Percentiles rank a stretch among this genome's conserved stretches.
These are phyloP conservation scores for Fusarium sp. DNA, from an alignment of 2,329 filamentous ascomycete species.

Conservation along the genomic window DNA sequence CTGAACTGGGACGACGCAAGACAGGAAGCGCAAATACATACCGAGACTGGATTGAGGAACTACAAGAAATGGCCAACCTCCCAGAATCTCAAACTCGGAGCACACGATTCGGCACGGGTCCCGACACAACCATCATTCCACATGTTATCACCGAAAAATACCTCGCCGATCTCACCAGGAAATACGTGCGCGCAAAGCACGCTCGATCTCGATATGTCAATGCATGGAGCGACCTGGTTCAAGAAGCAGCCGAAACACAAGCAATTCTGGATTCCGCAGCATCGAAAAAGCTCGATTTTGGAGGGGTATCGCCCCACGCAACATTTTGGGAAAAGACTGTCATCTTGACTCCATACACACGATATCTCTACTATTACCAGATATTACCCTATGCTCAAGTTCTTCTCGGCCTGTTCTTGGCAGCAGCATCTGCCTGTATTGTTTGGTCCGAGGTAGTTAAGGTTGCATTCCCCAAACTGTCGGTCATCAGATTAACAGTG, in stretches of 20 bases:
- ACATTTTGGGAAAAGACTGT: constrained; percentile 66
- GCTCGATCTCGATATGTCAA: constrained; percentile 83
- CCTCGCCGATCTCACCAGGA: constrained; percentile 87
- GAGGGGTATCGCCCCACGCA: constrained; percentile 65
- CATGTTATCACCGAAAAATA: constrained; percentile 93
- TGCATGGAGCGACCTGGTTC: constrained; percentile 86
- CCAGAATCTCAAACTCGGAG: constrained; percentile 69
- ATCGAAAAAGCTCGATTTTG: constrained; percentile 84
- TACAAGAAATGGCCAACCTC: constrained; percentile 80
- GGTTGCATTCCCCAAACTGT: constrained; percentile 80
- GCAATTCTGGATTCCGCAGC: constrained; percentile 84
- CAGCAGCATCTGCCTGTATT: constrained; percentile 81
- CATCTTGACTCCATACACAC: constrained; percentile 81
- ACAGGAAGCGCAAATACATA: constrained; percentile 79
- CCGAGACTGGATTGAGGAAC: constrained; percentile 95
- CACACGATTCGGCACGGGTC: constrained; percentile 55
- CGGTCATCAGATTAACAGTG: constrained; percentile 73
- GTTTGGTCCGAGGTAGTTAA: constrained; percentile 96
- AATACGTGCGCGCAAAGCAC: constrained; percentile 84
- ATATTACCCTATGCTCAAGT: constrained; percentile 77
- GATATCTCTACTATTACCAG: constrained; percentile 81
- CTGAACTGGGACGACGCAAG: constrained; percentile 83
- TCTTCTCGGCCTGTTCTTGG: constrained; percentile 73
- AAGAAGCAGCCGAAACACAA: constrained; percentile 79
- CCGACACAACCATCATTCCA: constrained; percentile 67